Percentiles rank a stretch among this genome's conserved stretches.
These are phyloP conservation scores for Solanum phureja DNA, from an alignment of 257 asterid species.

Conservation along the genomic window DNA sequence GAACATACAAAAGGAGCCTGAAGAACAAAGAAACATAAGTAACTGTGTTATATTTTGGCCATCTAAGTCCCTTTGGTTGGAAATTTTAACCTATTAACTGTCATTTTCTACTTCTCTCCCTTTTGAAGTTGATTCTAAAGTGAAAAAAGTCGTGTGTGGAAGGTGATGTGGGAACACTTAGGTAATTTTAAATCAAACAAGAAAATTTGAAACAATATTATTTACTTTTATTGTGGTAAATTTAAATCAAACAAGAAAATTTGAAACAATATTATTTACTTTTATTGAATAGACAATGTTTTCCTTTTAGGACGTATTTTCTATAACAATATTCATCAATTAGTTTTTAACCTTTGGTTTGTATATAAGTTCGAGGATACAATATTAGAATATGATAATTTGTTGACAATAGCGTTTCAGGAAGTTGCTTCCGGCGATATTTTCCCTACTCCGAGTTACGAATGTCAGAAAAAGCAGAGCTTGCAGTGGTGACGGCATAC, in stretches of 20 bases:
- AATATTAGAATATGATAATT: not conserved
- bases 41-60: not conserved
- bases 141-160: not conserved
- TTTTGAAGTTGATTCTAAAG: not conserved
- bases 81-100: not conserved
- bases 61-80: not conserved
- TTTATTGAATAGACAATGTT: not conserved
- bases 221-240: not conserved
- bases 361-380: not conserved
- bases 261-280: not conserved
- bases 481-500: not conserved
- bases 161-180: not conserved
- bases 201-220: not conserved
- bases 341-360: not conserved
- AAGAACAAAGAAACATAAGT: not conserved
- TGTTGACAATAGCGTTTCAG: not conserved
- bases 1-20: not conserved
- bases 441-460: not conserved
- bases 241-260: not conserved
- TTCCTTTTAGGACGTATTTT: not conserved
- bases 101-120: not conserved
- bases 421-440: not conserved
- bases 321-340: not conserved
- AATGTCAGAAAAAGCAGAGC: conserved; percentile 7
- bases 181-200: not conserved